phyloP scores from a whole-genome alignment of 805 yeast species.

The Metschnikowia continentalis region DNA sequence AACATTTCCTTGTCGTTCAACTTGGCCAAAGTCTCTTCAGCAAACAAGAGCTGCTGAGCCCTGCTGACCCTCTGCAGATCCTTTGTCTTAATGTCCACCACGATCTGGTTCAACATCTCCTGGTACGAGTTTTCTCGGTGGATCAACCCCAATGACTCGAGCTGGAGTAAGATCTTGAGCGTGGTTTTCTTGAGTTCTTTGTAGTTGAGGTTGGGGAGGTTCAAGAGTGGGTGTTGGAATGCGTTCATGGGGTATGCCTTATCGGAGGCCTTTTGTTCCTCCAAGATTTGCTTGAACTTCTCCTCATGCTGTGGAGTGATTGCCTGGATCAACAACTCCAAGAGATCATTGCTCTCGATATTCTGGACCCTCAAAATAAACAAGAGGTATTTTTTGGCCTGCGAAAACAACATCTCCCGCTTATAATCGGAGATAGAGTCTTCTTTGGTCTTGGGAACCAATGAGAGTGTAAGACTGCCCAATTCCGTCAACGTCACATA shows the following conservation, averaged over 20 bases:
- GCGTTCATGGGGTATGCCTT: not conserved
- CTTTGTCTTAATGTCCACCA: slow-evolving; percentile 64
- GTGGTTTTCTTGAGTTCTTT: slow-evolving; percentile 76
- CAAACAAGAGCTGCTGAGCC: slow-evolving; percentile 38
- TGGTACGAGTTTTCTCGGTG: slow-evolving; percentile 72
- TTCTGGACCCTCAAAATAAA: slow-evolving; percentile 79
- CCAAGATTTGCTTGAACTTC: slow-evolving; percentile 49
- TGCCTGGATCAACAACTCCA: slow-evolving; percentile 64
- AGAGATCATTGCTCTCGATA: slow-evolving; percentile 52
- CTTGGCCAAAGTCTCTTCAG: slow-evolving; percentile 40
- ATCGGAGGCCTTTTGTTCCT: slow-evolving; percentile 11
- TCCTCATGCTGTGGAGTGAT: slow-evolving; percentile 68
- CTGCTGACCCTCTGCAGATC: slow-evolving; percentile 41
- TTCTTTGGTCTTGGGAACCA: slow-evolving; percentile 50
- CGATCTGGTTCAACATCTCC: slow-evolving; percentile 74
- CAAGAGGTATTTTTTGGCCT: slow-evolving; percentile 76
- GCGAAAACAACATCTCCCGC: slow-evolving; percentile 56
- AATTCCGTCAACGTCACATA: slow-evolving; percentile 48
- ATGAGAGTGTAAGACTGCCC: slow-evolving; percentile 49
- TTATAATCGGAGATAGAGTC: slow-evolving; percentile 52
- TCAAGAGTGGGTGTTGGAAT: slow-evolving; percentile 38
- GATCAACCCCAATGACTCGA: slow-evolving; percentile 65
- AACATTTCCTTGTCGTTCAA: slow-evolving; percentile 43
- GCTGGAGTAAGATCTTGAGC: slow-evolving; percentile 66
- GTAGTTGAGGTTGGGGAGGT: slow-evolving; percentile 49